Evolutionary conservation across 371 early-diverging fungal genomes (phyloP).

Genomic region (Rhizopus delemar): DNA sequence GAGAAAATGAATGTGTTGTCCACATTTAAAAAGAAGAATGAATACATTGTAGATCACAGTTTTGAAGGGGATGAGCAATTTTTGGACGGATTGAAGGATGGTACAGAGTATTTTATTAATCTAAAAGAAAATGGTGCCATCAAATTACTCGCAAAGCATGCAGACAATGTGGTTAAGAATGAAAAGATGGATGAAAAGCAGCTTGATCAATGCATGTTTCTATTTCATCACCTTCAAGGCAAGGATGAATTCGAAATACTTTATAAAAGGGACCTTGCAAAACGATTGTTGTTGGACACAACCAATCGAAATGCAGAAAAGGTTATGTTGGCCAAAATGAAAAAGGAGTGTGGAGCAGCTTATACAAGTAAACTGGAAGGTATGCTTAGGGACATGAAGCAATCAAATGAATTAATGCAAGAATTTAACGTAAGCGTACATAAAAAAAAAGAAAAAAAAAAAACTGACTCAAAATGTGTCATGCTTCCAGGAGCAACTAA

Average conservation of each 20-base stretch:
- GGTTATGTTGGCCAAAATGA: constrained; percentile 81
- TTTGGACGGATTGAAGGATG: constrained; percentile 69
- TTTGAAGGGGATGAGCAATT: constrained; percentile 72
- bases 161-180: constrained; percentile 31
- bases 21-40: constrained; percentile 68
- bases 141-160: constrained; percentile 64
- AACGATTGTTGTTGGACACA: constrained; percentile 75
- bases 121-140: constrained; percentile 80
- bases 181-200: constrained; percentile 36
- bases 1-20: constrained; percentile 38
- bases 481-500: not conserved
- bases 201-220: constrained; percentile 36
- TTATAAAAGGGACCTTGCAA: constrained; percentile 90
- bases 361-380: constrained; percentile 91
- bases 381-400: constrained; percentile 92
- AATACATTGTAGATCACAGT: constrained; percentile 62
- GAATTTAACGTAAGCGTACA: constrained; percentile 56
- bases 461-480: not conserved
- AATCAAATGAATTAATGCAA: constrained; percentile 70
- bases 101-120: constrained; percentile 86
- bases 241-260: constrained; percentile 94
- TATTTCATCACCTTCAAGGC: constrained; percentile 43
- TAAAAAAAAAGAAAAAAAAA: not conserved
- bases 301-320: constrained; percentile 83
- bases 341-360: constrained; percentile 83